Conservation (phyloP, 2,329 filamentous ascomycete genomes). For the Xylariaceae sp. region DNA sequence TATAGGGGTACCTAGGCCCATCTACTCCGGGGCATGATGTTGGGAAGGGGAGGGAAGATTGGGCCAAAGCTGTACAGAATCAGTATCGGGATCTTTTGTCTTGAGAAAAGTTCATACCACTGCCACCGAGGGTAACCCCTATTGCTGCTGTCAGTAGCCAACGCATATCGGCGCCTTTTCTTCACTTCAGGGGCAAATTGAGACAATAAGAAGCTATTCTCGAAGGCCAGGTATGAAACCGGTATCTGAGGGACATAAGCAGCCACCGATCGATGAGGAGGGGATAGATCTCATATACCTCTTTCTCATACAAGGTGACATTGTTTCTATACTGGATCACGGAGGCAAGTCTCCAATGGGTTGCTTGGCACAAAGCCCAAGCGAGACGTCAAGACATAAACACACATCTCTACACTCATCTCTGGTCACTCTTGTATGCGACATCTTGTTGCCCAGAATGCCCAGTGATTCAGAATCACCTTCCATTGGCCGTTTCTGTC, state of each 20-base stretch:
- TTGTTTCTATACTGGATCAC: background rate
- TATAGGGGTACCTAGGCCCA: conserved; percentile 24
- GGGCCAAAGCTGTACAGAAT: conserved; percentile 4
- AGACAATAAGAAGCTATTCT: too few relatives aligned
- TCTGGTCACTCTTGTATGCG: background rate
- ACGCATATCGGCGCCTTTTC: conserved; percentile 6
- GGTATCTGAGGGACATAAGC: too few relatives aligned
- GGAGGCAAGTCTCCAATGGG: conserved; percentile 9
- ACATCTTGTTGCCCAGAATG: background rate
- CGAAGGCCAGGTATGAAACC: too few relatives aligned
- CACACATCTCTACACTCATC: background rate
- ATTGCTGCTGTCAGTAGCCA: conserved; percentile 7
- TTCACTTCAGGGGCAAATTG: background rate
- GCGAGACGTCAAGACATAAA: background rate
- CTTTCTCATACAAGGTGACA: background rate
- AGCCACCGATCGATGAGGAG: background rate
- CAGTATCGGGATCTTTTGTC: background rate
- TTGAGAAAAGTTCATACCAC: conserved; percentile 2
- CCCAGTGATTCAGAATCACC: background rate
- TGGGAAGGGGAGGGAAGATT: conserved; percentile 23
- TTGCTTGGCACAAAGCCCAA: conserved; percentile 1
- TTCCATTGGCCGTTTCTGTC: conserved; percentile 2
- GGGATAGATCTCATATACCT: conserved; percentile 3
- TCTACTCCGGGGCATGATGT: conserved; percentile 24
- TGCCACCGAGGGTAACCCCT: conserved; percentile 12